phyloP scores from a whole-genome alignment of 768 basidiomycete species.

The Pleurotus tuber-regium region DNA sequence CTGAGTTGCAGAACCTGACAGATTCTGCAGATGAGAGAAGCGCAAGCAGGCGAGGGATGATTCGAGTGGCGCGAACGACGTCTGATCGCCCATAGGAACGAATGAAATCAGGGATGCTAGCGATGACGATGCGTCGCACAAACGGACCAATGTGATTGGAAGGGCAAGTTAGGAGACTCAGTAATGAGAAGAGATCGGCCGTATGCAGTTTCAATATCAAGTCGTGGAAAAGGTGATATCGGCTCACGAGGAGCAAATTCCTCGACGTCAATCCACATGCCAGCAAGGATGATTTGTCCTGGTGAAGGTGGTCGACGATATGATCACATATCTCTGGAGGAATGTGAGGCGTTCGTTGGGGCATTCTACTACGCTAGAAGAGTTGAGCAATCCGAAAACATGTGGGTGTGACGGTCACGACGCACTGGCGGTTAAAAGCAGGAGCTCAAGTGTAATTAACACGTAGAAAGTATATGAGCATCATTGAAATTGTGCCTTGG shows the following conservation, averaged over 20 bases:
- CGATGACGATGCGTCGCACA: background rate
- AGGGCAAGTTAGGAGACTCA: background rate
- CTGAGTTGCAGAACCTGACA: slow-evolving; percentile 1
- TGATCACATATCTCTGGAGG: slow-evolving; percentile 9
- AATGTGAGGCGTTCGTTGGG: background rate
- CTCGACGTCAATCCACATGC: background rate
- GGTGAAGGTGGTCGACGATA: slow-evolving; percentile 10
- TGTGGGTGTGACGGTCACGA: background rate
- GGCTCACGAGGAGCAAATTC: background rate
- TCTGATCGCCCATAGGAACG: background rate
- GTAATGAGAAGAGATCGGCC: slow-evolving; percentile 1
- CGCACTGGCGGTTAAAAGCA: background rate
- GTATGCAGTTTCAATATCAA: background rate
- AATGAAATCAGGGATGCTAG: slow-evolving; percentile 1
- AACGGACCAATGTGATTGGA: slow-evolving; percentile 7
- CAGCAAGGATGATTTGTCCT: background rate
- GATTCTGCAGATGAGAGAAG: background rate
- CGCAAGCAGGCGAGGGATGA: background rate
- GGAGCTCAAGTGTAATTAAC: background rate
- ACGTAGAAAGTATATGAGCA: background rate
- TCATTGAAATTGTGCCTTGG: background rate
- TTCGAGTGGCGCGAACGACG: slow-evolving; percentile 3
- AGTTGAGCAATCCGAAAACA: background rate
- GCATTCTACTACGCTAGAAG: background rate
- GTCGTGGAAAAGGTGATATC: slow-evolving; percentile 11